Conservation (phyloP, 2,329 filamentous ascomycete genomes). For the Dryadomyces quercus-mongolicae region DNA sequence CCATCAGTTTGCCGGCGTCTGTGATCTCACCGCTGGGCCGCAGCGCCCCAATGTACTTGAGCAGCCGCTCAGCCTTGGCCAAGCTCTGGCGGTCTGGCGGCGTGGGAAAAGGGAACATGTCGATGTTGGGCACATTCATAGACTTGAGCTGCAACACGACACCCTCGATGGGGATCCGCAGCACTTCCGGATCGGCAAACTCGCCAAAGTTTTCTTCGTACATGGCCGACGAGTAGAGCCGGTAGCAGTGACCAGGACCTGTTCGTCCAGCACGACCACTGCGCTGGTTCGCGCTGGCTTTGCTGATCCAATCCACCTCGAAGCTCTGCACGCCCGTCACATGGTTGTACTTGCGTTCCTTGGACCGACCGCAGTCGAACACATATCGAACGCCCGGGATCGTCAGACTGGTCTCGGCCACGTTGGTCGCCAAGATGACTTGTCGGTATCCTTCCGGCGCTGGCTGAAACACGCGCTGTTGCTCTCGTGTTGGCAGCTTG, state of each 20-base stretch:
- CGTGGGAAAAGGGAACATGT: constrained; percentile 94
- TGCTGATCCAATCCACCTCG: constrained; percentile 92
- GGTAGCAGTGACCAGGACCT: constrained; percentile 89
- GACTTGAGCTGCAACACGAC: constrained; percentile 89
- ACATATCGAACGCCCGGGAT: constrained; percentile 94
- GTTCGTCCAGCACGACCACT: constrained; percentile 91
- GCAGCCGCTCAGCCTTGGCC: constrained; percentile 70
- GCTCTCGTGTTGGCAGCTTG: constrained; percentile 77
- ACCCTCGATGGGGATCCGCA: constrained; percentile 84
- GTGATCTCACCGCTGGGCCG: constrained; percentile 63
- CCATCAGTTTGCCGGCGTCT: constrained; percentile 66
- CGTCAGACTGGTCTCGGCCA: constrained; percentile 92
- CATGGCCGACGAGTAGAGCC: constrained; percentile 86
- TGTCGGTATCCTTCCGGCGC: constrained; percentile 72
- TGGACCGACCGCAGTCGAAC: constrained; percentile 85
- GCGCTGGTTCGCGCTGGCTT: constrained; percentile 85
- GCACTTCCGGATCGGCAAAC: constrained; percentile 78
- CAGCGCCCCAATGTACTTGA: constrained; percentile 77
- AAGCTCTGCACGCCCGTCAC: constrained; percentile 89
- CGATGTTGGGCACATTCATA: constrained; percentile 81
- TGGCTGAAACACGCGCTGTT: constrained; percentile 79
- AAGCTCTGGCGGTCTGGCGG: constrained; percentile 68
- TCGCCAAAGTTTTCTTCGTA: constrained; percentile 82
- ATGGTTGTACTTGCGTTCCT: constrained; percentile 84
- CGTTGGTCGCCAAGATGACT: constrained; percentile 88